phyloP scores from a whole-genome alignment of 345 rosid species.

The Lenwebbia sp. region DNA sequence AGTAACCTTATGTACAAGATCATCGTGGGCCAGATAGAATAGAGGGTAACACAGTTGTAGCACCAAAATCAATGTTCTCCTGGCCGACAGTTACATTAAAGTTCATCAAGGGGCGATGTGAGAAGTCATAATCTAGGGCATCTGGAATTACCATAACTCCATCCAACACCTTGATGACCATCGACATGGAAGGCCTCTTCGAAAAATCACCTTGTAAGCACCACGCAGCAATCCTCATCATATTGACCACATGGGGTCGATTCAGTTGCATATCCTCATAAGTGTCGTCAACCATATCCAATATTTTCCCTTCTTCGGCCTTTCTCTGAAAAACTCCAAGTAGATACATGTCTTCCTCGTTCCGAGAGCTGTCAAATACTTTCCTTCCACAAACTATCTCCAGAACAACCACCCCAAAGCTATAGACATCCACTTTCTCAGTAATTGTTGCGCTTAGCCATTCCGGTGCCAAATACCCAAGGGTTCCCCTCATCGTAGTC shows the following conservation, averaged over 20 bases:
- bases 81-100: not conserved
- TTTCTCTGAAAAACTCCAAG: constrained; percentile 1
- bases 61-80: not conserved
- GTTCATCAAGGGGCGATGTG: not conserved
- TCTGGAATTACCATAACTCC: not conserved
- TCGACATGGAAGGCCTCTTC: not conserved
- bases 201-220: constrained; percentile 14
- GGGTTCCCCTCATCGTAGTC: constrained; percentile 5
- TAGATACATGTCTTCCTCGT: not conserved
- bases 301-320: not conserved
- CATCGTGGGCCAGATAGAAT: not conserved
- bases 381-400: constrained; percentile 2
- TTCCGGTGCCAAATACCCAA: not conserved
- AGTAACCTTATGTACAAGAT: not conserved
- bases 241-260: constrained; percentile 4
- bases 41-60: not conserved
- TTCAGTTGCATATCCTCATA: constrained; percentile 9
- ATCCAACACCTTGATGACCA: constrained; percentile 8
- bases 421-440: constrained; percentile 7
- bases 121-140: not conserved
- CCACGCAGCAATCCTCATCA: constrained; percentile 23
- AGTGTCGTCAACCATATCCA: constrained; percentile 4
- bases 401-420: not conserved
- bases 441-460: not conserved
- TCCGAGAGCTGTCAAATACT: not conserved